These are phyloP conservation scores for Phytophthora chlamydospora DNA, from an alignment of 352 stramenopile genomes.

Conservation along the genomic window DNA sequence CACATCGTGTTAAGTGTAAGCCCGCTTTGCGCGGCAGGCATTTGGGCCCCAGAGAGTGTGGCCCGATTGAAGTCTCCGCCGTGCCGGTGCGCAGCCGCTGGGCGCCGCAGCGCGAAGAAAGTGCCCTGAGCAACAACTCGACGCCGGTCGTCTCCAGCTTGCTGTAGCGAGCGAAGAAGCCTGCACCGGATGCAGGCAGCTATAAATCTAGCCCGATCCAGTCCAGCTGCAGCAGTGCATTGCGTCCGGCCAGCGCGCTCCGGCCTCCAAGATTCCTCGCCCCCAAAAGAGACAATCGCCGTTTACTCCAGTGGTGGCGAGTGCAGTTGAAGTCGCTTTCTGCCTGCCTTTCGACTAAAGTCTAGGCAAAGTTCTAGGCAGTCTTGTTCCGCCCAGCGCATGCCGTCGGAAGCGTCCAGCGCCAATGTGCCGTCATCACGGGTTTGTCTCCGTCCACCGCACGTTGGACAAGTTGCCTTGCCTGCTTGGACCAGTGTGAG, in stretches of 20 bases:
- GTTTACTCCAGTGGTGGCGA: no score
- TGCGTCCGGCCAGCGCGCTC: no score
- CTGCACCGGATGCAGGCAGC: no score
- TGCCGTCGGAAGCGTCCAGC: slow-evolving; percentile 9
- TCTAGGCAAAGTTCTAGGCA: no score
- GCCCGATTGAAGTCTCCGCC: slow-evolving; percentile 9
- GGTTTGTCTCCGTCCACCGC: neutral
- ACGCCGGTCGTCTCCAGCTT: slow-evolving; percentile 1
- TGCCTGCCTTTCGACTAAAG: no score
- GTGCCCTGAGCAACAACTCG: slow-evolving; percentile 21
- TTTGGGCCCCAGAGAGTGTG: neutral
- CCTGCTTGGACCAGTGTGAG: neutral
- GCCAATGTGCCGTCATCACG: slow-evolving; percentile 22
- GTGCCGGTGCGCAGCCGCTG: slow-evolving; percentile 16
- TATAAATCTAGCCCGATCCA: no score
- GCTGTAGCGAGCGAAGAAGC: neutral
- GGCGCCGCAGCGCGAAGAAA: slow-evolving; percentile 18
- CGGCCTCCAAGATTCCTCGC: no score
- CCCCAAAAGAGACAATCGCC: no score
- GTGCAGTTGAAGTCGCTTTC: no score
- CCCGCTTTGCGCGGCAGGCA: neutral
- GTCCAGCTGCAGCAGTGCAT: no score
- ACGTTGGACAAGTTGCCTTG: slow-evolving; percentile 19
- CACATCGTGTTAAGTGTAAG: no score
- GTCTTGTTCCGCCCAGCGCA: neutral